Evolutionary conservation across 2,329 filamentous ascomycete genomes (phyloP), one percentile per base, ranked within the genome.

Genomic region (Ambrosiella beaveri): DNA sequence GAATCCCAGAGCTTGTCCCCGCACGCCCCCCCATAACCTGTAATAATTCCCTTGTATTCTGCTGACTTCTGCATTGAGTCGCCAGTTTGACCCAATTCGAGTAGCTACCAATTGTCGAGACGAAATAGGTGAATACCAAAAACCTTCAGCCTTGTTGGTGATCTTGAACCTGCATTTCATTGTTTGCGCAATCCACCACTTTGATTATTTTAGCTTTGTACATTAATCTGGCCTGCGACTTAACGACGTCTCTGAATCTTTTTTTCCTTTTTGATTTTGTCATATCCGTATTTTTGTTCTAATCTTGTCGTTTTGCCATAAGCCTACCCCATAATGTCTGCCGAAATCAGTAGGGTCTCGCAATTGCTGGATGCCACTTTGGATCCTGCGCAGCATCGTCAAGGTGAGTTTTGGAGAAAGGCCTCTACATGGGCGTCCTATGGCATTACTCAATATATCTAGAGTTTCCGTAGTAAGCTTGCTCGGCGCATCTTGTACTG

Each of bases 301-400:
- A 57, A 60, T 60, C 39, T 54, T 12, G 35, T 51, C 41, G 44
- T 57, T 55, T 54, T 54, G 44, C 41, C 47, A 45, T 19, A 40
- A 51, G 53, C 55, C 17, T 37, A 44, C 45, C 38, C 37, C 54
- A 75, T 64, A 67, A 81, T 81, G 78, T 76, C 77, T 67, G 72
- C 75, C 64, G 73, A 79, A 63, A 74, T 80, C 66, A 73, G 72
- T 64, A 71, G 73, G 61, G 75, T 96, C 70, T 85, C 88, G 63
- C 82, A 88, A 76, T 79, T 97, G 70, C 82, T 98, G 63, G 81
- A 94, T 71, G 88, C 88, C 66, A 97, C 89, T 66, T 79, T 97
- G 66, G 88, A 96, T 71, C 88, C 88, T 15, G 75, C 79, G 63
- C 83, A 91, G 71, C 88, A 91, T 71, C 90, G 88, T 71, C 85